A percentile compares a stretch with the other conserved stretches of the same genome.
Evolutionary conservation across 371 early-diverging fungal species (phyloP).

Genomic region (Haplosporangium sp.): DNA sequence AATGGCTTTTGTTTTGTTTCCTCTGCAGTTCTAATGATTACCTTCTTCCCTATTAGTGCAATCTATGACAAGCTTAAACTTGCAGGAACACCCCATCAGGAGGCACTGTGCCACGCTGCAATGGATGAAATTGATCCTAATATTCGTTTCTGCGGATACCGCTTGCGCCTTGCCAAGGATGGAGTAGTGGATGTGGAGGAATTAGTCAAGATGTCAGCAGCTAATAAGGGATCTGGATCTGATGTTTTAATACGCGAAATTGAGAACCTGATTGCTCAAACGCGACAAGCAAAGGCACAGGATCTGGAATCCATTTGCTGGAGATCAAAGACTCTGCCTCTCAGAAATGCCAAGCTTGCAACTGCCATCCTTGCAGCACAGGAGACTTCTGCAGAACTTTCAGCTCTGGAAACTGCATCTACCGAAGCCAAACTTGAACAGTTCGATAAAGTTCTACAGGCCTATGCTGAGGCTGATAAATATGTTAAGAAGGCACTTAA

Average conservation of each 20-base stretch:
- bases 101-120: slow-evolving; percentile 74
- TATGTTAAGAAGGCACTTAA: slow-evolving; percentile 69
- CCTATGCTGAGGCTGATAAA: slow-evolving; percentile 72
- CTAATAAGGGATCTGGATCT: slow-evolving; percentile 59
- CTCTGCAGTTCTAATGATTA: neutral
- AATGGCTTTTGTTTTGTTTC: neutral
- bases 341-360: slow-evolving; percentile 58
- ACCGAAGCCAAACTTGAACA: slow-evolving; percentile 54
- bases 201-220: slow-evolving; percentile 60
- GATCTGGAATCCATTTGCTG: slow-evolving; percentile 60
- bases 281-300: slow-evolving; percentile 57
- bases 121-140: slow-evolving; percentile 86
- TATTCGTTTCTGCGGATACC: slow-evolving; percentile 85
- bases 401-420: slow-evolving; percentile 10
- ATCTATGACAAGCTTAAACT: slow-evolving; percentile 77
- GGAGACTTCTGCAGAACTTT: slow-evolving; percentile 37
- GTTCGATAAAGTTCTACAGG: slow-evolving; percentile 66
- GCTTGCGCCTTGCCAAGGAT: slow-evolving; percentile 66
- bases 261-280: slow-evolving; percentile 54
- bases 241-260: slow-evolving; percentile 61
- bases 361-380: slow-evolving; percentile 60
- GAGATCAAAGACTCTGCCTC: slow-evolving; percentile 59
- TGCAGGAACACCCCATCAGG: slow-evolving; percentile 65
- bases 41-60: slow-evolving; percentile 50
- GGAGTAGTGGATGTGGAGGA: slow-evolving; percentile 61